Evolutionary conservation across 2,329 filamentous ascomycete genomes (phyloP).

Genomic region (Cercospora sp.): DNA sequence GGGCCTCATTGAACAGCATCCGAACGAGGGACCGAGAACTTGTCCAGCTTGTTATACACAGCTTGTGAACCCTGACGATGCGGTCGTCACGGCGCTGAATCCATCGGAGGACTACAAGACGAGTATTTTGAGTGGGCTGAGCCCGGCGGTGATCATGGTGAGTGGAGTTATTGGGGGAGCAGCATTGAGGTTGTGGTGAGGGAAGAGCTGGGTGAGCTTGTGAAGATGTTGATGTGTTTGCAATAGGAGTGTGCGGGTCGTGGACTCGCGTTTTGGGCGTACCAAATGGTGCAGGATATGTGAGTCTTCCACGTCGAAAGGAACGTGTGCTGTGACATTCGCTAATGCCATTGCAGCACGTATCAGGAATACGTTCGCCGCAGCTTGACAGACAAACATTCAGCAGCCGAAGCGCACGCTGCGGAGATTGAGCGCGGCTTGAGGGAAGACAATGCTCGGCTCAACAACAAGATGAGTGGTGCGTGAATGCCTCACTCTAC

Average conservation of each 20-base stretch:
- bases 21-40: conserved; percentile 49
- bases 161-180: not conserved
- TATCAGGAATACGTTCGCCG: conserved; percentile 77
- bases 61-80: conserved; percentile 72
- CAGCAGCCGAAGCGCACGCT: conserved; percentile 45
- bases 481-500: not conserved
- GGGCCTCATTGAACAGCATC: conserved; percentile 53
- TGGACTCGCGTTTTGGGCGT: conserved; percentile 80
- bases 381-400: conserved; percentile 70
- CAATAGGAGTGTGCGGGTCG: conserved; percentile 67
- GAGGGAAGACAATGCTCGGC: conserved; percentile 67
- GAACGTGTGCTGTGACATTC: not conserved
- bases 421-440: conserved; percentile 68
- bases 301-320: conserved; percentile 41
- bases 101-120: conserved; percentile 89
- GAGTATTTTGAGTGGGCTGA: conserved; percentile 77
- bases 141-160: conserved; percentile 75
- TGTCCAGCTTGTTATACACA: conserved; percentile 76
- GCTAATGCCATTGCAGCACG: conserved; percentile 50
- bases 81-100: conserved; percentile 67
- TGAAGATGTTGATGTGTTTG: not conserved
- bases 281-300: conserved; percentile 84
- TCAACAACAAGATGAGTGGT: conserved; percentile 1
- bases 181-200: not conserved
- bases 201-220: not conserved